Percentiles rank a stretch among this genome's conserved stretches.
Evolutionary conservation across 768 basidiomycete species (phyloP).

Genomic region (Rubroboletus satanas): DNA sequence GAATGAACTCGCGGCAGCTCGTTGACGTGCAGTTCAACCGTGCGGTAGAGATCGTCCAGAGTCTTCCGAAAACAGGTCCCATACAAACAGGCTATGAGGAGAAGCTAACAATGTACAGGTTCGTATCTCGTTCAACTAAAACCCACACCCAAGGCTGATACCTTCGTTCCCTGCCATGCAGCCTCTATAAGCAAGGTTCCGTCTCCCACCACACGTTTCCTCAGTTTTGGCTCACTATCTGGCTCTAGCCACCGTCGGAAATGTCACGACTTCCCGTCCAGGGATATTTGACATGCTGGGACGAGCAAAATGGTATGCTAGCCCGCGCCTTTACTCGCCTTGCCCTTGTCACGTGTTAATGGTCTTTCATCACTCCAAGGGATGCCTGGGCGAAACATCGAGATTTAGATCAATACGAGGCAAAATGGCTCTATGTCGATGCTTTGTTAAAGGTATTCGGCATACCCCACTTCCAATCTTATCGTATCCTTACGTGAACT

Average conservation of each 20-base stretch:
- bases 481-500: neutral
- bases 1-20: slow-evolving; percentile 61
- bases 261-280: slow-evolving; percentile 74
- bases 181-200: slow-evolving; percentile 90
- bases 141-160: slow-evolving; percentile 5
- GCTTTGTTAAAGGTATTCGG: slow-evolving; percentile 70
- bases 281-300: slow-evolving; percentile 90
- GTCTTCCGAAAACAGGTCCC: slow-evolving; percentile 88
- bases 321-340: neutral
- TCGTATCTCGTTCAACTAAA: slow-evolving; percentile 16
- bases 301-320: slow-evolving; percentile 81
- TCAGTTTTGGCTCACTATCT: slow-evolving; percentile 1
- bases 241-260: slow-evolving; percentile 77
- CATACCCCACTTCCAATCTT: neutral
- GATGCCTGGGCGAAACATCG: slow-evolving; percentile 95
- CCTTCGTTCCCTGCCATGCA: slow-evolving; percentile 27
- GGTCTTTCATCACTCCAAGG: slow-evolving; percentile 40
- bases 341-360: slow-evolving; percentile 22
- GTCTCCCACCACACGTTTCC: neutral
- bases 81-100: slow-evolving; percentile 96
- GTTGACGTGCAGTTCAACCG: slow-evolving; percentile 88
- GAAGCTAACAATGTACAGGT: slow-evolving; percentile 92
- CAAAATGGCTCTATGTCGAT: slow-evolving; percentile 88
- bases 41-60: slow-evolving; percentile 91
- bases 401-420: slow-evolving; percentile 72